Evolutionary conservation across 495 filamentous ascomycete genomes (phyloP), one percentile per base, ranked within the genome.

Genomic region (Aspergillus mulundensis): DNA sequence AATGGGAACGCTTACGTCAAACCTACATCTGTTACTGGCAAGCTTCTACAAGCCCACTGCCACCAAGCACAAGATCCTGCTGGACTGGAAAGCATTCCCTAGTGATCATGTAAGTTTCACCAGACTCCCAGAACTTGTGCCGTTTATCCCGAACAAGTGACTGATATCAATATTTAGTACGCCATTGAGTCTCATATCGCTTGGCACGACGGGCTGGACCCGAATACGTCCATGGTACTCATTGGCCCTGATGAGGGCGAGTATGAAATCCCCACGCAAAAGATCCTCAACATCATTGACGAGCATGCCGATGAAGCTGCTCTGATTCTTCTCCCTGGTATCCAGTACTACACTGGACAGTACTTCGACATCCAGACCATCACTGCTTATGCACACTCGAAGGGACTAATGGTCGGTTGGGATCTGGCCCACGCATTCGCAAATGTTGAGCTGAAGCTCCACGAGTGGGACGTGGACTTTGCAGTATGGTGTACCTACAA

Each of bases 401-500:
- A 84, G 43, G 84, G 81, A 24, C 87, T 98, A 50, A 75, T 85
- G 15, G 83, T 96, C 14, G 89, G 92, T 52, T 98, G 91, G 91
- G 94, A 98, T 70, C 80, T 97, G 39, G 94, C 94, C 0, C 94
- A 98, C 73, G 94, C 90, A 7, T 90, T 84, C 20, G 94, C 89
- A n/a, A 98, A 98, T 68, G 89, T 93, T 5, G 80, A 85, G 1
- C 73, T 97, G 15, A 74, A 84, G 28, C 80, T 98, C 15, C 89
- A 96, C 66, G 87, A 90, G 62, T 97, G 94, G 94, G 82, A 91
- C 55, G 91, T 96, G 30, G 94, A 98, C 67, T 94, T 94, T 44
- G 91, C 94, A 2, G 89, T 78, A 19, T 98, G 94, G 94, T 97
- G 94, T 72, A 89, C 83, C 36, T 97, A 98, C 77, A 98, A 98